Percentiles rank a stretch among this genome's conserved stretches.
These are phyloP conservation scores for Breviolum minutum DNA, from an alignment of 73 alveolate genomes.

Conservation along the genomic window DNA sequence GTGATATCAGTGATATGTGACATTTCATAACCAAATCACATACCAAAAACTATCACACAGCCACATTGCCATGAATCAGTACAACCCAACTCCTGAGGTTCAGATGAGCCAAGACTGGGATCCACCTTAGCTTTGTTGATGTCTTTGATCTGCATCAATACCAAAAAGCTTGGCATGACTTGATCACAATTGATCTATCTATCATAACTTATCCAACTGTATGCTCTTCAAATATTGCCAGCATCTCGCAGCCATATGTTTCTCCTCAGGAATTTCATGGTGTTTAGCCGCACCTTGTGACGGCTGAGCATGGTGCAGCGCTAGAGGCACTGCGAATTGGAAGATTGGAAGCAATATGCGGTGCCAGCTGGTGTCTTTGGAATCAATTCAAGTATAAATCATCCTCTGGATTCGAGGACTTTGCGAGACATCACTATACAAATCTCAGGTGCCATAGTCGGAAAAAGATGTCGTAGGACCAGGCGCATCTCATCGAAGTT, in stretches of 20 bases:
- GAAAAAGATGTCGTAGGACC: not conserved
- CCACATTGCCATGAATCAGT: not conserved
- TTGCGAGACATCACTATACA: no score
- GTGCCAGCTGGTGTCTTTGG: not conserved
- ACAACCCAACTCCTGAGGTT: conserved; percentile 3
- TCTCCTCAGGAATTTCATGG: not conserved
- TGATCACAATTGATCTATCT: no score
- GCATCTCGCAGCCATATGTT: no score
- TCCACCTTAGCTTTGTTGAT: not conserved
- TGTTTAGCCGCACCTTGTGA: conserved; percentile 53
- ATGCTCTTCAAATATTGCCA: no score
- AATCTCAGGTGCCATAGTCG: no score
- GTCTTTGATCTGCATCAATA: not conserved
- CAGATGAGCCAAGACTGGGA: not conserved
- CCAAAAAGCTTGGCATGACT: not conserved
- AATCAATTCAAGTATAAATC: not conserved
- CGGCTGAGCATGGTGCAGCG: conserved; percentile 3
- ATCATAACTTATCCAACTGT: no score
- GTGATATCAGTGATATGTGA: not conserved
- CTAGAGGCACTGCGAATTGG: not conserved
- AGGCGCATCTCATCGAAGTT: not conserved
- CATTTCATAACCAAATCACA: not conserved
- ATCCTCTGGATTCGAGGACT: conserved; percentile 8
- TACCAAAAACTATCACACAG: not conserved
- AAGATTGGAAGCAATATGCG: not conserved